These are phyloP conservation scores for Colletotrichum cuscutae DNA, from an alignment of 2,329 filamentous ascomycete genomes.

Conservation along the genomic window DNA sequence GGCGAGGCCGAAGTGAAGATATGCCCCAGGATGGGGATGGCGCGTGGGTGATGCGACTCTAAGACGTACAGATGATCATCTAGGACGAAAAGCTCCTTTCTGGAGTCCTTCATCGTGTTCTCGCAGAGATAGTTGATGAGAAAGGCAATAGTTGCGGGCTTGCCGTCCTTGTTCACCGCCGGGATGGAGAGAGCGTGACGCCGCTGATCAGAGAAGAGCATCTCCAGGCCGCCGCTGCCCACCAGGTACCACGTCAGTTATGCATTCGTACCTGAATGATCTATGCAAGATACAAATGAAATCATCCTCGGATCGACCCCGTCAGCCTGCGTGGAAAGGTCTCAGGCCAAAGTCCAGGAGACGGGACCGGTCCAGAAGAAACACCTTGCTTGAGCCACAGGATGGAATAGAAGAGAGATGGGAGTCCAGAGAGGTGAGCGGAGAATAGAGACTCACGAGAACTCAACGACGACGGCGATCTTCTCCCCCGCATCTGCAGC, in stretches of 20 bases:
- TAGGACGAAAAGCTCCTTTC: slow-evolving; percentile 90
- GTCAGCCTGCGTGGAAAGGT: not conserved
- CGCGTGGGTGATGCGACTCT: slow-evolving; percentile 27
- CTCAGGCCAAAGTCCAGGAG: not conserved
- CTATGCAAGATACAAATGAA: slow-evolving; percentile 12
- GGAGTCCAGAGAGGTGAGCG: not conserved
- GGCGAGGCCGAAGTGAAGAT: slow-evolving; percentile 14
- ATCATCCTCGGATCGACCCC: not conserved
- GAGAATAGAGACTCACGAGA: slow-evolving; percentile 57
- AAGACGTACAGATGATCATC: slow-evolving; percentile 84
- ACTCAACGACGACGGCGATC: slow-evolving; percentile 77
- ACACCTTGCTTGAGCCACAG: not conserved
- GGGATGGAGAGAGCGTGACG: slow-evolving; percentile 79
- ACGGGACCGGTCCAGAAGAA: slow-evolving; percentile 8
- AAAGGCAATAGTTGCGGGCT: slow-evolving; percentile 75
- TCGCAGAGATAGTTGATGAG: slow-evolving; percentile 84
- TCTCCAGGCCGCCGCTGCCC: slow-evolving; percentile 86
- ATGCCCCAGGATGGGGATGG: slow-evolving; percentile 25
- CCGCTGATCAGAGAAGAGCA: slow-evolving; percentile 88
- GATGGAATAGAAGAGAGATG: not conserved
- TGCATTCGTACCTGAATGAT: slow-evolving; percentile 1
- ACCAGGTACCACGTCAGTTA: slow-evolving; percentile 19
- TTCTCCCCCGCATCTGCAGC: slow-evolving; percentile 39
- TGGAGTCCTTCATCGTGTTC: slow-evolving; percentile 83
- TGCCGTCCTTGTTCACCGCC: slow-evolving; percentile 65